Conservation (phyloP, 345 rosid species). For the Syzygium grande region DNA sequence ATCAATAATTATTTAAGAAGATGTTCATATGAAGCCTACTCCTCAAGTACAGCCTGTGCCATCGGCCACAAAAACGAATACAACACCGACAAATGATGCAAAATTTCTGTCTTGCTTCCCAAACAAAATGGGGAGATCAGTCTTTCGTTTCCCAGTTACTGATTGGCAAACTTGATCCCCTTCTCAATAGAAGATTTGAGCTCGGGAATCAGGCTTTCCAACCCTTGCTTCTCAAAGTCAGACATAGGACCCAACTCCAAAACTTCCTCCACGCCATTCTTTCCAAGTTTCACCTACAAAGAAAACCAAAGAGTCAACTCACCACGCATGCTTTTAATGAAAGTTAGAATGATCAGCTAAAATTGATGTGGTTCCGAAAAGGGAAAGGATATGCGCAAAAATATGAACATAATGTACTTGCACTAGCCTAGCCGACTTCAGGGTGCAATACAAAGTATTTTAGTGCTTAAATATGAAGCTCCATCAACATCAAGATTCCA, state of each 20-base stretch:
- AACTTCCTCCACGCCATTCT: conserved; percentile 67
- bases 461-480: background rate
- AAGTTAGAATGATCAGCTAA: background rate
- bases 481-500: background rate
- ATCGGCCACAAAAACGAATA: background rate
- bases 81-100: conserved; percentile 9
- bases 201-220: conserved; percentile 64
- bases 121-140: background rate
- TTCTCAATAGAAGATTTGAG: conserved; percentile 63
- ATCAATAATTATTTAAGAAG: background rate
- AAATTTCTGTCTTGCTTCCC: background rate
- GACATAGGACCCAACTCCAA: conserved; percentile 70
- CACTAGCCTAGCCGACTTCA: background rate
- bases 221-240: conserved; percentile 58
- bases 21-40: background rate
- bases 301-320: background rate
- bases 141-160: background rate
- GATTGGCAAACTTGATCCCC: conserved; percentile 65
- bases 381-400: background rate
- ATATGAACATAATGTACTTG: background rate
- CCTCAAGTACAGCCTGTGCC: conserved; percentile 9
- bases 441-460: background rate
- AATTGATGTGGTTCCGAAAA: background rate
- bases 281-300: conserved; percentile 38
- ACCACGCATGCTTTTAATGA: background rate